These are phyloP conservation scores for Abortiporus biennis DNA, from an alignment of 1,284 basidiomycete species.

Conservation along the genomic window DNA sequence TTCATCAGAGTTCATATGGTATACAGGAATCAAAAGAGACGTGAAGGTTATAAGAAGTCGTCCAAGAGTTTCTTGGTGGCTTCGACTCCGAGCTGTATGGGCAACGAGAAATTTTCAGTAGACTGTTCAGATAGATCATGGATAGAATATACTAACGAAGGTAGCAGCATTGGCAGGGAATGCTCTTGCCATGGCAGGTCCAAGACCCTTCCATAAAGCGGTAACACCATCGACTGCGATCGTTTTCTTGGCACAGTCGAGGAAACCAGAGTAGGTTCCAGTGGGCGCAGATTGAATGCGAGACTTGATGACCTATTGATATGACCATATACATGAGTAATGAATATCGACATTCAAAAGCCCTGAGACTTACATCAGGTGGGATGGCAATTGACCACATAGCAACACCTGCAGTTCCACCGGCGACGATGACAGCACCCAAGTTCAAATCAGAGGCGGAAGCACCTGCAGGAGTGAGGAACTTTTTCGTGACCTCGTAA, in stretches of 20 bases:
- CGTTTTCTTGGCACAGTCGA: slow-evolving; percentile 92
- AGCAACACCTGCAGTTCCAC: slow-evolving; percentile 92
- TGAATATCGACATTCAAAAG: background rate
- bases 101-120: slow-evolving; percentile 1
- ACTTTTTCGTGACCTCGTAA: slow-evolving; percentile 92
- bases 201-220: slow-evolving; percentile 96
- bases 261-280: slow-evolving; percentile 90
- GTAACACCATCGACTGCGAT: slow-evolving; percentile 86
- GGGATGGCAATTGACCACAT: slow-evolving; percentile 98
- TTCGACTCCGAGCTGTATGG: slow-evolving; percentile 24
- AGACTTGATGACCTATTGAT: slow-evolving; percentile 89
- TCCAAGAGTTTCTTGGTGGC: slow-evolving; percentile 24
- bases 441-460: slow-evolving; percentile 82
- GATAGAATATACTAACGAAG: slow-evolving; percentile 57
- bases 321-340: slow-evolving; percentile 11
- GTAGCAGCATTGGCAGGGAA: slow-evolving; percentile 96
- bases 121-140: slow-evolving; percentile 2
- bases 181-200: slow-evolving; percentile 92
- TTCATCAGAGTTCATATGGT: too few relatives aligned
- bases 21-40: too few relatives aligned
- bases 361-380: slow-evolving; percentile 67
- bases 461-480: slow-evolving; percentile 73
- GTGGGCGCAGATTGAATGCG: slow-evolving; percentile 94
- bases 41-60: slow-evolving; percentile 19
- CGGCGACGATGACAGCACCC: slow-evolving; percentile 85